These are phyloP conservation scores for Dictyostelium purpureum DNA, from an alignment of 78 protist genomes.

Conservation along the genomic window DNA sequence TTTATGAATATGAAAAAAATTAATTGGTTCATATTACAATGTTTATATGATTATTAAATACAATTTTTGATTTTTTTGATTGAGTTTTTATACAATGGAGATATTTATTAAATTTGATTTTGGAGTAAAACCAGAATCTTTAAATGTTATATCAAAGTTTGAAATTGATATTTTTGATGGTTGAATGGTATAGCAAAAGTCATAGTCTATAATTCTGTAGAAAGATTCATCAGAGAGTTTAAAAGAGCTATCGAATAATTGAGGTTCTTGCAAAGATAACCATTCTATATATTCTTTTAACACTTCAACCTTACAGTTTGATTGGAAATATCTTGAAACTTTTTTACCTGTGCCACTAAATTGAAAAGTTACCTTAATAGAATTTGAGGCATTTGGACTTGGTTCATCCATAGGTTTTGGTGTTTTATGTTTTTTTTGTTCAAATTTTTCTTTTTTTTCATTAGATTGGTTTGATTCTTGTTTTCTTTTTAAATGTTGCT, in stretches of 20 bases:
- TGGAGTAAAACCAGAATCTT: constrained; percentile 41
- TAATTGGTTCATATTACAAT: neutral
- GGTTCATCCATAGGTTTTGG: constrained; percentile 3
- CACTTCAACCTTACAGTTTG: neutral
- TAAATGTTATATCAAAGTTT: constrained; percentile 32
- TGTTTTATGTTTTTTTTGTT: neutral
- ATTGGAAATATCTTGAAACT: neutral
- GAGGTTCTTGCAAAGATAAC: constrained; percentile 7
- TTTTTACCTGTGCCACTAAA: neutral
- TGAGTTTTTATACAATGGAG: neutral
- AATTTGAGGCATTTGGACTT: neutral
- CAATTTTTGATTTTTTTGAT: neutral
- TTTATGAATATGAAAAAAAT: neutral
- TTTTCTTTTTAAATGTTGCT: constrained; percentile 20
- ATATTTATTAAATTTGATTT: constrained; percentile 14
- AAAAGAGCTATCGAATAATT: constrained; percentile 1
- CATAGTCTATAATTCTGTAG: constrained; percentile 13
- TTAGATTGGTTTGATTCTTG: neutral
- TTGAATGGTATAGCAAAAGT: neutral
- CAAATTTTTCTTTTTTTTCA: neutral
- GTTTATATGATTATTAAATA: neutral
- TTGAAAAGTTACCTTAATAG: neutral
- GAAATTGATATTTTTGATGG: constrained; percentile 11
- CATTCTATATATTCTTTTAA: constrained; percentile 35
- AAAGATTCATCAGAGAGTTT: neutral